Conservation (phyloP, 441 rosid genomes). For the Omphalea diandra region DNA sequence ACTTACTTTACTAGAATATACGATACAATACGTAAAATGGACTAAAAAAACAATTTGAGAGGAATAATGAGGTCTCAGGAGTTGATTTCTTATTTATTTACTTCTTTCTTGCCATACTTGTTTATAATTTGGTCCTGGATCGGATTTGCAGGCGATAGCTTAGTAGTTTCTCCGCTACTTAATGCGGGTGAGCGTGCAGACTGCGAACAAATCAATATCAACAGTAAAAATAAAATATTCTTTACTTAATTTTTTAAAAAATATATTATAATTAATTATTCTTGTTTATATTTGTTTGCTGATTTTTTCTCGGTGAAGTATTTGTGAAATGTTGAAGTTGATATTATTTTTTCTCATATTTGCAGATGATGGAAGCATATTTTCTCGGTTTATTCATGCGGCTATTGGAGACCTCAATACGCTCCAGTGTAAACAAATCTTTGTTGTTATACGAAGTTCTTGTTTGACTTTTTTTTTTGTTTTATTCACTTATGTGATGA, state of each 20-base stretch:
- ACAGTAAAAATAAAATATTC: too few relatives aligned
- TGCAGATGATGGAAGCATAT: too few relatives aligned
- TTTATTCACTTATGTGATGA: too few relatives aligned
- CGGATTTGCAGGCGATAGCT: too few relatives aligned
- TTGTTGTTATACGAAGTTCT: too few relatives aligned
- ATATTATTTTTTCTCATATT: background rate
- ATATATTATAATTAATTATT: too few relatives aligned
- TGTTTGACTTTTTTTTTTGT: too few relatives aligned
- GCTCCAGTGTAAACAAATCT: too few relatives aligned
- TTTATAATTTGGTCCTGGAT: background rate
- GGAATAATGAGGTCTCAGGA: background rate
- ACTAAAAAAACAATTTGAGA: background rate
- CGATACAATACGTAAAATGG: background rate
- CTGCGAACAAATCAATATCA: too few relatives aligned
- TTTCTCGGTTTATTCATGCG: background rate
- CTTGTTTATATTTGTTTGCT: background rate
- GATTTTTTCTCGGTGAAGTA: background rate
- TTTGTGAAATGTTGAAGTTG: background rate
- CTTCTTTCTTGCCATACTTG: background rate
- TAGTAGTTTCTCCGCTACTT: too few relatives aligned
- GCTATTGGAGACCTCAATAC: background rate
- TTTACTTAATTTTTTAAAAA: too few relatives aligned
- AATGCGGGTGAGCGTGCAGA: too few relatives aligned
- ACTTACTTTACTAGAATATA: background rate
- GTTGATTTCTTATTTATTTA: background rate